Conservation (phyloP, 768 basidiomycete genomes). For the Termitomyces sp. region DNA sequence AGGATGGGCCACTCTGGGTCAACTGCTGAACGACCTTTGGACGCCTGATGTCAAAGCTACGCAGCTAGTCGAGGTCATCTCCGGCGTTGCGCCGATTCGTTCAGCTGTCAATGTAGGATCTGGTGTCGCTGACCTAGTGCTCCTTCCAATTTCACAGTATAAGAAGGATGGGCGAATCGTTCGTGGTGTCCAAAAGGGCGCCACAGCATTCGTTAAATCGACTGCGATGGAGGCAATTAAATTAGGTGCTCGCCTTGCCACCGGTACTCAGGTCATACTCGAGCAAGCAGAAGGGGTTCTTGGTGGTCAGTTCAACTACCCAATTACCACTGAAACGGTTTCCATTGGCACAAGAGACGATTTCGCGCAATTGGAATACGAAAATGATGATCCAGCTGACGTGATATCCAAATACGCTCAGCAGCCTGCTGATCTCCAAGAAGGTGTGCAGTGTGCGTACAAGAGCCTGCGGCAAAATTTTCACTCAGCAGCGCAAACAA, state of each 20-base stretch:
- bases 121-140: constrained; percentile 91
- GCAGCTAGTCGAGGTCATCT: constrained; percentile 94
- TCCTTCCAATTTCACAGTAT: constrained; percentile 96
- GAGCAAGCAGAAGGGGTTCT: constrained; percentile 92
- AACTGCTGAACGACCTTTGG: constrained; percentile 96
- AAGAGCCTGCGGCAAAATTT: constrained; percentile 81
- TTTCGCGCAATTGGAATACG: constrained; percentile 20
- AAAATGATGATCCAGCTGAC: constrained; percentile 44
- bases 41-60: constrained; percentile 99
- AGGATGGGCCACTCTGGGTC: constrained; percentile 88
- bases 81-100: constrained; percentile 93
- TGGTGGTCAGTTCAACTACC: constrained; percentile 68
- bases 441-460: constrained; percentile 92
- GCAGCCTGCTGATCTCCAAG: constrained; percentile 78
- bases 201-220: constrained; percentile 87
- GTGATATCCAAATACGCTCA: constrained; percentile 89
- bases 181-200: constrained; percentile 90
- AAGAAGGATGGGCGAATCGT: constrained; percentile 93
- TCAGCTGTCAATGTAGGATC: constrained; percentile 97
- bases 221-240: constrained; percentile 96
- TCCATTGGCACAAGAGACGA: constrained; percentile 40
- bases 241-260: constrained; percentile 89
- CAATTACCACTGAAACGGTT: constrained; percentile 64
- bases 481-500: constrained; percentile 94
- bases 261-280: constrained; percentile 95